Conservation (phyloP, 2,329 filamentous ascomycete genomes). For the Magnaporthiopsis rhizophila region DNA sequence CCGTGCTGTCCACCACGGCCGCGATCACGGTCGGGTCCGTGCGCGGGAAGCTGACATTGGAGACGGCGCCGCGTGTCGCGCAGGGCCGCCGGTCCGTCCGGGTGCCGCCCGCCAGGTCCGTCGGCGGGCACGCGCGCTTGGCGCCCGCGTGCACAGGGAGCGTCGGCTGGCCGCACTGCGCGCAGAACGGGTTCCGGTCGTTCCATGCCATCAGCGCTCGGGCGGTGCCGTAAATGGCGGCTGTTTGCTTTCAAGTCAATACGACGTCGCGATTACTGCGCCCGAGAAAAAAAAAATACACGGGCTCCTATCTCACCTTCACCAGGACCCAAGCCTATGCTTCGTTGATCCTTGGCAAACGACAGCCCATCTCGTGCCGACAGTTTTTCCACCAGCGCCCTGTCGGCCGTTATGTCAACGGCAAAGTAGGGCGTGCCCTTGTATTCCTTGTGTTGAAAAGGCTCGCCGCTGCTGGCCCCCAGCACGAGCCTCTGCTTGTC, state of each 20-base stretch:
- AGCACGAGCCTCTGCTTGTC: slow-evolving; percentile 39
- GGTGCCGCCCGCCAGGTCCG: slow-evolving; percentile 46
- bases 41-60: slow-evolving; percentile 85
- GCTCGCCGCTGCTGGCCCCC: slow-evolving; percentile 15
- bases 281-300: too few relatives aligned
- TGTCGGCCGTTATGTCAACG: slow-evolving; percentile 71
- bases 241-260: slow-evolving; percentile 33
- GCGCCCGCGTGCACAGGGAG: slow-evolving; percentile 71
- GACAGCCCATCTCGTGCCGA: slow-evolving; percentile 40
- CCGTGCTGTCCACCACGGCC: slow-evolving; percentile 77
- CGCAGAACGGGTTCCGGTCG: slow-evolving; percentile 83
- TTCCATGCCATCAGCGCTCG: slow-evolving; percentile 93
- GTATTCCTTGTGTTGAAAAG: slow-evolving; percentile 60
- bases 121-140: slow-evolving; percentile 71
- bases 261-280: not conserved
- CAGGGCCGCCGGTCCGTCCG: slow-evolving; percentile 58
- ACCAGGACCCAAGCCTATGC: slow-evolving; percentile 35
- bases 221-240: slow-evolving; percentile 84
- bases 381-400: slow-evolving; percentile 45
- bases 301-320: slow-evolving; percentile 31
- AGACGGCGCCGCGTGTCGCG: slow-evolving; percentile 73
- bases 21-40: slow-evolving; percentile 96
- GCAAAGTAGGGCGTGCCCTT: slow-evolving; percentile 80
- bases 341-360: slow-evolving; percentile 53
- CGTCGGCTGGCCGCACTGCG: slow-evolving; percentile 75